These are phyloP conservation scores for Perkinsus marinus DNA, from an alignment of 169 alveolate species.

Conservation along the genomic window DNA sequence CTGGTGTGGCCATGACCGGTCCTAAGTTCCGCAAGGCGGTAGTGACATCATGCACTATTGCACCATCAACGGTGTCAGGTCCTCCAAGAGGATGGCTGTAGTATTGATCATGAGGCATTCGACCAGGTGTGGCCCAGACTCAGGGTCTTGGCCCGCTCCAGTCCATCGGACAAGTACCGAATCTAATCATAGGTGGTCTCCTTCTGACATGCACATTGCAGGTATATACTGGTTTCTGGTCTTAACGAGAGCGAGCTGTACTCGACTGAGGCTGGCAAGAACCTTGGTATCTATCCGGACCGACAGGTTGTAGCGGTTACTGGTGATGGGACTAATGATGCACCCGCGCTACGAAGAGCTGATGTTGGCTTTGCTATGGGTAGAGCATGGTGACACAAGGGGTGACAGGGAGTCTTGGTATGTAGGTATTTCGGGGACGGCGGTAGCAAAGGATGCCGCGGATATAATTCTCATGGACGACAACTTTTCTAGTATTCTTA, in stretches of 20 bases:
- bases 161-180: constrained; percentile 72
- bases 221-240: constrained; percentile 30
- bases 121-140: constrained; percentile 17
- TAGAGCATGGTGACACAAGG: constrained; percentile 53
- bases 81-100: not conserved
- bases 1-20: constrained; percentile 25
- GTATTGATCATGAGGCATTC: not conserved
- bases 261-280: not conserved
- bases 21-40: constrained; percentile 14
- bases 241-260: constrained; percentile 14
- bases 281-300: not conserved
- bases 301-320: constrained; percentile 67
- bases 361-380: constrained; percentile 90
- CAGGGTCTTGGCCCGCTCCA: constrained; percentile 72
- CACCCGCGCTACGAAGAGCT: constrained; percentile 65
- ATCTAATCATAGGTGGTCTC: too few species aligned
- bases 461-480: constrained; percentile 76
- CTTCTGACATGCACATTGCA: not conserved
- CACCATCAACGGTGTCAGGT: constrained; percentile 31
- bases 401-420: not conserved
- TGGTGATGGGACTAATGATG: constrained; percentile 87
- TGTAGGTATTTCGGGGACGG: constrained; percentile 27
- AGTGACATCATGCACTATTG: constrained; percentile 2
- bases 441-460: constrained; percentile 80
- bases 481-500: constrained; percentile 57